Evolutionary conservation across 2,329 filamentous ascomycete genomes (phyloP), one percentile per base, ranked within the genome.

Genomic region (Berkeleyomyces basicola): DNA sequence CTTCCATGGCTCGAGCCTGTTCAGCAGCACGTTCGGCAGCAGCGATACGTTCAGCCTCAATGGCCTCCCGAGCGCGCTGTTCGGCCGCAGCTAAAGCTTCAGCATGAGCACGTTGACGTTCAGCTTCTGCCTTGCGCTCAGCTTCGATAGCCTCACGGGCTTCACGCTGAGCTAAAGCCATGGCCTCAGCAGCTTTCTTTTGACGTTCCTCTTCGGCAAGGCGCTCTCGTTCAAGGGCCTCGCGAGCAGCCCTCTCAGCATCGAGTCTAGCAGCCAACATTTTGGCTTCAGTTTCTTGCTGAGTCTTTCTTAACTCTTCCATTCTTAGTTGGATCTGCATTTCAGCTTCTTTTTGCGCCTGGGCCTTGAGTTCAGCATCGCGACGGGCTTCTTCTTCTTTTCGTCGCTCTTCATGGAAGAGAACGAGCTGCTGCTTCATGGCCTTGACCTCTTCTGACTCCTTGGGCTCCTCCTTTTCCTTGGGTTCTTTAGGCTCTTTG

Each of bases 401-500:
- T 39, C 75, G 76, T 63, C 78, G 72, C 39, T 75, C 75, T 3
- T 71, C 73, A 65, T 81, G 76, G 51, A 81, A 74, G 7, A 73
- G 72, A 10, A 77, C 76, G 14, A 88, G 72, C 67, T 86, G 79
- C 66, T 81, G 78, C 65, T 85, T 79, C 63, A 85, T 78, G n/a
- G 76, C 75, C 66, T 85, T 75, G 68, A 82, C 82, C 63, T 86
- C 80, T 6, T 51, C 47, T 10, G 46, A 55, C 14, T 62, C 63
- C 23, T 23, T 57, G 1, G 79, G 77, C 39, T 69, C 69, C 3
- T 68, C 69, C 10, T 71, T 70, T 11, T 59, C 43, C 11, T 60
- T 55, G 36, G 33, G 11, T n/a, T 55, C 49, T 31, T 55, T 64
- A 6, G 53, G 33, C 36, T 64, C 63, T 59, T 64, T 64, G 51